Conservation (phyloP, 1,284 basidiomycete genomes). For the Boletus chippewaensis region DNA sequence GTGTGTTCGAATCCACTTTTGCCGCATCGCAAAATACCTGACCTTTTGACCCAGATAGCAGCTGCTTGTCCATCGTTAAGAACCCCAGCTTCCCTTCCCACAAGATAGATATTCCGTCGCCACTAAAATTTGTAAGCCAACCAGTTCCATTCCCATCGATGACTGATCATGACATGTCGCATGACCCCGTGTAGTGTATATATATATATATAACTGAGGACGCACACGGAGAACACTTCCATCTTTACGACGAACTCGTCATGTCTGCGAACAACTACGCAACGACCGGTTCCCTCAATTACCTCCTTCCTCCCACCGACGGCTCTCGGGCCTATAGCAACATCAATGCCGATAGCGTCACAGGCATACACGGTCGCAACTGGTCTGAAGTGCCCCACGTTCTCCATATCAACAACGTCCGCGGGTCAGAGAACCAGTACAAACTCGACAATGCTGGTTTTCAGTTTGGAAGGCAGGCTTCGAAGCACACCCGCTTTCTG, state of each 20-base stretch:
- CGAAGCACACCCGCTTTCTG: conserved; percentile 30
- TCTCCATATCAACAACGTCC: conserved; percentile 34
- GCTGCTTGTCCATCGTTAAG: background rate
- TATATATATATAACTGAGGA: conserved; percentile 10
- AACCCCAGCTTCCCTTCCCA: background rate
- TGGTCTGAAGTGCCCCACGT: conserved; percentile 12
- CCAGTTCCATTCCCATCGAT: background rate
- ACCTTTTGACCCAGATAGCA: no score
- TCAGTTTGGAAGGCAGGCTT: conserved; percentile 33
- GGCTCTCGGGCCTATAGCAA: conserved; percentile 16
- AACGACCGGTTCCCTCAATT: conserved; percentile 18
- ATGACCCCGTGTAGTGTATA: background rate
- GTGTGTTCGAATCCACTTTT: no score
- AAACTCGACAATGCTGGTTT: conserved; percentile 47
- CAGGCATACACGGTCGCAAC: conserved; percentile 9
- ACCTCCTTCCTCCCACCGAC: conserved; percentile 17
- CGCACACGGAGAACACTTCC: no score
- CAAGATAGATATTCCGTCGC: background rate
- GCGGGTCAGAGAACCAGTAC: conserved; percentile 39
- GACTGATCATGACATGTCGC: conserved; percentile 1
- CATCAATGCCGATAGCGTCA: conserved; percentile 13
- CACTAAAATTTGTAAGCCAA: background rate
- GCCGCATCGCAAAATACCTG: no score
- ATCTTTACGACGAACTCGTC: background rate
- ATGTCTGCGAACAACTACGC: conserved; percentile 21